Conservation (phyloP, 2,329 filamentous ascomycete genomes). For the Pseudopithomyces maydicus region DNA sequence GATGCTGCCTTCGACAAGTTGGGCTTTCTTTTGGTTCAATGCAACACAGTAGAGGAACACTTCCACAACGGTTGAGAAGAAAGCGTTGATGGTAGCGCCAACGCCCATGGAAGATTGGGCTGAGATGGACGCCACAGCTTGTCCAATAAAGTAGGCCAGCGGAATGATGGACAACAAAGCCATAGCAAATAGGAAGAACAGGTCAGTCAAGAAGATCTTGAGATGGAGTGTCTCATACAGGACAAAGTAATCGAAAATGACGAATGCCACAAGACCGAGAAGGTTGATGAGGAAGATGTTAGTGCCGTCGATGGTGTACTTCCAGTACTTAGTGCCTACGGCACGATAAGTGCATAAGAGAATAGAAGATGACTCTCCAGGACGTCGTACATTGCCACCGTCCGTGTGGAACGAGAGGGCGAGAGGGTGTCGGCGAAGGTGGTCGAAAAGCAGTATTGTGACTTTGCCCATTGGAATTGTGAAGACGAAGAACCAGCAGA, state of each 20-base stretch:
- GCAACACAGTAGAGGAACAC: constrained; percentile 98
- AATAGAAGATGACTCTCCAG: constrained; percentile 78
- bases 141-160: constrained; percentile 96
- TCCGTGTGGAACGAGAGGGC: constrained; percentile 94
- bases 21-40: constrained; percentile 86
- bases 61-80: constrained; percentile 97
- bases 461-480: constrained; percentile 99
- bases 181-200: constrained; percentile 83
- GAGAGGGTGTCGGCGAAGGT: constrained; percentile 88
- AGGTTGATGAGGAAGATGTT: constrained; percentile 99
- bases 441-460: constrained; percentile 85
- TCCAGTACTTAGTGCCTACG: constrained; percentile 95
- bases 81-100: constrained; percentile 94
- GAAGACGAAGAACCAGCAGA: constrained; percentile 97
- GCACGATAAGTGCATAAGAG: constrained; percentile 96
- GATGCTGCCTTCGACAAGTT: constrained; percentile 93
- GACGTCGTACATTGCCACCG: constrained; percentile 71
- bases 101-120: constrained; percentile 98
- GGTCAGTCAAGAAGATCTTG: constrained; percentile 75
- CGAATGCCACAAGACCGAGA: constrained; percentile 89
- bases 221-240: constrained; percentile 71
- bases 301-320: constrained; percentile 97
- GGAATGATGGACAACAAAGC: constrained; percentile 92
- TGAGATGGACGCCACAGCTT: constrained; percentile 97
- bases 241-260: constrained; percentile 90